Evolutionary conservation across 768 basidiomycete species (phyloP), one percentile per base, ranked within the genome.

Genomic region (Floccularia luteovirens): DNA sequence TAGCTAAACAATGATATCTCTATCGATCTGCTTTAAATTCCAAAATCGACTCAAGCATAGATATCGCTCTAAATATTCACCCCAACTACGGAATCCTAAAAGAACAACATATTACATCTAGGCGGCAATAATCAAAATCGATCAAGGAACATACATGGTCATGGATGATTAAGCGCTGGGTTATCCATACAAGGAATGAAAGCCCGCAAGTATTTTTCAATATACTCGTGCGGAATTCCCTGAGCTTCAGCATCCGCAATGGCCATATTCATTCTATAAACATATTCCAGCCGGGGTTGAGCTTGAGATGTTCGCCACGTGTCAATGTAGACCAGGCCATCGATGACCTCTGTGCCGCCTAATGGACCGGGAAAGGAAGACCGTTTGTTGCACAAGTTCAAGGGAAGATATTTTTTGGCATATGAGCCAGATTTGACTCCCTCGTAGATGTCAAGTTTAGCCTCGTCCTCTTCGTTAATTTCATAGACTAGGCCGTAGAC

Each of bases 401-500:
- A 56, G 11, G 56, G 37, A 1, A 64, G 39, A 19, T 43, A 49
- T 37, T 58, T 41, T 48, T 70, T 73, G 44, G 51, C 42, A 43
- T 75, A 73, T 12, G 48, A 43, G 22, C 20, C 36, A 1, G 35
- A 21, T 2, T 66, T 66, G 4, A 64, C 60, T 1, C 58, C 60
- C 52, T 73, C 72, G 43, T 58, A 71, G 24, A 53, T 46, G 44
- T 74, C 70, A n/a, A 74, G 60, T 14, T 31, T 49, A n/a, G 34
- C 46, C 50, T 71, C 70, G 45, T 73, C 71, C 2, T 50, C 42
- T 6, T 50, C 39, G n/a, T 52, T 67, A 25, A 75, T 56, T 25
- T 63, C 59, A 48, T 66, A 74, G 17, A 71, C 43, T 20, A 67
- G 51, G 1, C 67, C 70, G 41, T 67, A 69, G 12, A 70, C 68